Base-by-base conservation (phyloP, 345 rosid species). In the Pseudoturritis turrita region DNA sequence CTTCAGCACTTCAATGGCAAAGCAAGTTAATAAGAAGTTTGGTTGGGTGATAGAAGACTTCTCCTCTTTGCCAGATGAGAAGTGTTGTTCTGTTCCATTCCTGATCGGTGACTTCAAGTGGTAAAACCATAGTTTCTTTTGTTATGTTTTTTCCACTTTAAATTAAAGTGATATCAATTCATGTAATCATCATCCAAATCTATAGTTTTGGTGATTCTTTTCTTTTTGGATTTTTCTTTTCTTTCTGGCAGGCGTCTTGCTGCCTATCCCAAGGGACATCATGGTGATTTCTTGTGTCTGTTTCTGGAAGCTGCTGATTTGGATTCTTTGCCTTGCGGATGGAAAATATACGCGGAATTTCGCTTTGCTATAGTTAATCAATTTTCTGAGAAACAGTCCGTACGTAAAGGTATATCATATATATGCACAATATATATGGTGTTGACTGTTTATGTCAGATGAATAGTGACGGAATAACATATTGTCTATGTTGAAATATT, bases 301-400 rank as follows among this genome's bases (percentile, higher is more conserved):
- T 88, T 87, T 71, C 69, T 90, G 53, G 89, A 88, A 78, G 97
- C 85, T 73, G 90, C 26, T 29, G 33, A 88, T 78, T 83, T 88
- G 18, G 22, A 79, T 4, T 58, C 85, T 9, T 57, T 91, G 81
- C 84, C 92, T 2, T 80, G 84, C 62, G 96, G 92, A 49, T 91
- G 97, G 97, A 87, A 86, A 78, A 77, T 89, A 85, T 84, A 80
- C 43, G 86, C 88, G 2, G 88, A 82, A 47, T 91, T 84, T 58
- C 81, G 81, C 73, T 77, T 88, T 76, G 79, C 87, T 11, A 81
- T 91, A 44, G 80, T 88, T 26, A 87, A 88, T 75, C 95, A 88
- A 79, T 39, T 70, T 28, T 79, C 79, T 64, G 46, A 63, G 47
- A 77, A 81, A 66, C 70, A 37, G 51, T 77, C 95, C 6, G 65